Evolutionary conservation across 2,329 filamentous ascomycete genomes (phyloP).

Genomic region (Berkeleyomyces basicola): DNA sequence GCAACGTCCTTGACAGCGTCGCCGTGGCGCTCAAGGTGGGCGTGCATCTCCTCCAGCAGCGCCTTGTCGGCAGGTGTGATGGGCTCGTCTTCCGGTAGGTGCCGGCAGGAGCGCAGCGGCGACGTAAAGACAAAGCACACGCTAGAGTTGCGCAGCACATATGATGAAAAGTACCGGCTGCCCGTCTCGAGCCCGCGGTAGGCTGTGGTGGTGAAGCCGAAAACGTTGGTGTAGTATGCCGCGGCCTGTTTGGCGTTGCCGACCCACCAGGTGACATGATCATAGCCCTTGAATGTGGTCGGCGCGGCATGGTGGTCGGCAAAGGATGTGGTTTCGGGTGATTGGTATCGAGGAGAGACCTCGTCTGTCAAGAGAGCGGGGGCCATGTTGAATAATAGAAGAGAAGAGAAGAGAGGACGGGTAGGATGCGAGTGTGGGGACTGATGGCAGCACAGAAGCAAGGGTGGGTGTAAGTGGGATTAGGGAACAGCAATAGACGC

Average conservation of each 20-base stretch:
- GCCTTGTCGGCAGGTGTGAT: constrained; percentile 46
- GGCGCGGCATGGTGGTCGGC: constrained; percentile 32
- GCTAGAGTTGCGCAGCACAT: constrained; percentile 62
- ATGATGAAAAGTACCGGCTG: constrained; percentile 61
- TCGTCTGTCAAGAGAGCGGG: constrained; percentile 38
- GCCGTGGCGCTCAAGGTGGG: constrained; percentile 71
- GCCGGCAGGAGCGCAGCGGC: constrained; percentile 47
- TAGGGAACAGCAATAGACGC: background rate
- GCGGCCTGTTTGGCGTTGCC: constrained; percentile 94
- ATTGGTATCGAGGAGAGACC: background rate
- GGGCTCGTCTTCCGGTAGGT: constrained; percentile 41
- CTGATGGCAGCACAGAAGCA: background rate
- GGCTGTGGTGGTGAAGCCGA: constrained; percentile 70
- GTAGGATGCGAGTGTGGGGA: background rate
- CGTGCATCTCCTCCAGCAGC: constrained; percentile 58
- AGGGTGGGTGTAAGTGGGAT: background rate
- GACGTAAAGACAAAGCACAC: constrained; percentile 76
- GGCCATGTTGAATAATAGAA: constrained; percentile 30
- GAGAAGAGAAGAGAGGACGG: background rate
- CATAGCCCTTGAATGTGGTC: constrained; percentile 63
- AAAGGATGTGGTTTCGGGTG: constrained; percentile 27
- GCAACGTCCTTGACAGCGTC: constrained; percentile 92
- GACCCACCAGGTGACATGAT: constrained; percentile 91
- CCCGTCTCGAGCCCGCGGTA: constrained; percentile 83
- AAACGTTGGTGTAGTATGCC: constrained; percentile 70